A percentile compares a stretch with the other conserved stretches of the same genome.
Evolutionary conservation across 139 green algal species (phyloP).

Genomic region (Chlamydomonas asymmetrica): DNA sequence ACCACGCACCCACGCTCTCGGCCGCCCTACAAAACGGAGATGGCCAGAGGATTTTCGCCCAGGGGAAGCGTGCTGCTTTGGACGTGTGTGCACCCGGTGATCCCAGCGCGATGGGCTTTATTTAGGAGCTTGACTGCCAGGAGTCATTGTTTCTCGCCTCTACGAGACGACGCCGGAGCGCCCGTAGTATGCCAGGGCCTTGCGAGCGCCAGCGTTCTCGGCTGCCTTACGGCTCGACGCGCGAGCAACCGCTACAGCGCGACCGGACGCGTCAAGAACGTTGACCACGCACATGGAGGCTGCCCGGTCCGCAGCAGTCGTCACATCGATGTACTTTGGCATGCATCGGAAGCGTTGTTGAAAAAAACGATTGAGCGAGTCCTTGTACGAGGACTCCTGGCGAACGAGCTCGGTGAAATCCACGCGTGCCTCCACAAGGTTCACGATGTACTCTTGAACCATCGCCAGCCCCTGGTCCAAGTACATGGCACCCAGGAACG

Average conservation of each 20-base stretch:
- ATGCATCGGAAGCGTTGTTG: background rate
- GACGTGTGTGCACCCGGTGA: too few species aligned
- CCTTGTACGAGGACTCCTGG: background rate
- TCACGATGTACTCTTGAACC: background rate
- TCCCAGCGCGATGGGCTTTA: too few species aligned
- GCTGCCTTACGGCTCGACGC: background rate
- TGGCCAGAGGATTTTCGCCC: too few species aligned
- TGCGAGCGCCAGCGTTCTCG: background rate
- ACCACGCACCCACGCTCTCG: too few species aligned
- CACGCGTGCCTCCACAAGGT: background rate
- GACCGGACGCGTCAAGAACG: background rate
- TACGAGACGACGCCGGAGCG: too few species aligned
- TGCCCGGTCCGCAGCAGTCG: too few species aligned
- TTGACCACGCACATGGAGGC: background rate
- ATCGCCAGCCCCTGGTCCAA: background rate
- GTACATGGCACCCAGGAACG: conserved; percentile 21
- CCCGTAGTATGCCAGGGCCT: background rate
- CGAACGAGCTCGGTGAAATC: background rate
- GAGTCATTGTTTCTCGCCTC: too few species aligned
- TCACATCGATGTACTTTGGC: background rate
- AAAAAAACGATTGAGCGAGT: background rate
- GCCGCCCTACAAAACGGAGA: too few species aligned
- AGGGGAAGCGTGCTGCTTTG: too few species aligned
- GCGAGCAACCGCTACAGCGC: background rate
- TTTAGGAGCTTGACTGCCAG: too few species aligned